Evolutionary conservation across 148 eudicot genomes (phyloP), one percentile per base, ranked within the genome.

Genomic region (Fallopia convolvulus): DNA sequence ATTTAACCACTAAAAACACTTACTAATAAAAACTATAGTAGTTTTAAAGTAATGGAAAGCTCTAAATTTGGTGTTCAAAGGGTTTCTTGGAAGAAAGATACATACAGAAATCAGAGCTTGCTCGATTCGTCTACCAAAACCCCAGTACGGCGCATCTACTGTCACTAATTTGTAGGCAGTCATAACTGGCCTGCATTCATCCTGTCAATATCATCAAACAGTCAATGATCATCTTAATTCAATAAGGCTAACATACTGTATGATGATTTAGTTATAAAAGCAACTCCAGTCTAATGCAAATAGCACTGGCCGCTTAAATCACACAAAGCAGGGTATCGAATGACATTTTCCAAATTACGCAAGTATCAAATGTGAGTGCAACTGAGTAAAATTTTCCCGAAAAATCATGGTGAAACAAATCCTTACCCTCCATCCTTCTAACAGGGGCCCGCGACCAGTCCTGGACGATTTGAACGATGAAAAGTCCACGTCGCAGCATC

Each of bases 121-220:
- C 78, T 90, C 93, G 4, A 88, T 78, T 52, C 76, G 80, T 56
- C 82, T 85, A 42, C 93, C 91, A 84, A 86, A 90, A 3, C 93
- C 91, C 93, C 93, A 90, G 75, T 90, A 90, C 8, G 91, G 93
- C 41, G 80, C 90, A 80, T 90, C 91, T 46, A 90, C 79, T 7
- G 86, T 88, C 82, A 90, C 91, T 83, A 90, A 79, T 71, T 90
- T 90, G 88, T 90, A 90, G 14, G 93, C 91, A 9, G 91, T 90
- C 91, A 86, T 85, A 77, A 90, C 89, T 48, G 90, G 93, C 55
- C 80, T 75, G 76, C 89, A 86, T 20, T 61, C 68, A 5, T 78
- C 88, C 93, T 90, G 85, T 68, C 40, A 63, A 63, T 61, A 12
- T 11, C 15, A 63, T 63, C 17, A 63, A 63, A 32, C 17, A 12